phyloP scores from a whole-genome alignment of 2,329 filamentous ascomycete genomes.

The Talaromyces sp. region DNA sequence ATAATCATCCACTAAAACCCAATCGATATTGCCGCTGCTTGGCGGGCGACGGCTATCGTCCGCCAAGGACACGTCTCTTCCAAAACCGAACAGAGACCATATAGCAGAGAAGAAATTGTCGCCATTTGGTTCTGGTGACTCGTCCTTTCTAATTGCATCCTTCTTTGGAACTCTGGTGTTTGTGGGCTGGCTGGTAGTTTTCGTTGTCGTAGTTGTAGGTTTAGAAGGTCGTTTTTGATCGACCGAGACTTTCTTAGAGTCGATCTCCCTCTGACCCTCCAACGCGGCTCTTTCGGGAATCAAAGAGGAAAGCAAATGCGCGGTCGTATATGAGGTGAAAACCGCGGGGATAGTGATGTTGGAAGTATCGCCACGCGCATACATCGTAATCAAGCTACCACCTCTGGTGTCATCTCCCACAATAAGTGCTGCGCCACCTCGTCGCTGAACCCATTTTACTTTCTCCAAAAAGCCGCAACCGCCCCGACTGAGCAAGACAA shows the following conservation, averaged over 20 bases:
- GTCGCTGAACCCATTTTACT: constrained; percentile 90
- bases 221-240: constrained; percentile 24
- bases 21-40: constrained; percentile 70
- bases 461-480: constrained; percentile 97
- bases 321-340: constrained; percentile 92
- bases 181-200: not conserved
- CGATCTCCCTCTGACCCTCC: constrained; percentile 32
- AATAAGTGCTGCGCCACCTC: constrained; percentile 84
- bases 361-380: constrained; percentile 91
- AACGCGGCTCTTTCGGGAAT: constrained; percentile 52
- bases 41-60: constrained; percentile 63
- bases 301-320: constrained; percentile 84
- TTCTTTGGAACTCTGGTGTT: constrained; percentile 1
- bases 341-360: constrained; percentile 91
- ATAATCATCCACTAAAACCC: constrained; percentile 67
- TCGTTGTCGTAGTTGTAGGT: constrained; percentile 24
- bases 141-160: not conserved
- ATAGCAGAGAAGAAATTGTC: constrained; percentile 45
- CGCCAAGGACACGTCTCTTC: constrained; percentile 27
- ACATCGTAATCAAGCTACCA: constrained; percentile 92
- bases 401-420: constrained; percentile 91
- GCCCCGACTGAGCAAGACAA: constrained; percentile 85
- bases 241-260: constrained; percentile 39
- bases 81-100: constrained; percentile 43
- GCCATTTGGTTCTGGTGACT: constrained; percentile 21